Evolutionary conservation across 2,329 filamentous ascomycete genomes (phyloP).

Genomic region (Pseudomassariella vexata): DNA sequence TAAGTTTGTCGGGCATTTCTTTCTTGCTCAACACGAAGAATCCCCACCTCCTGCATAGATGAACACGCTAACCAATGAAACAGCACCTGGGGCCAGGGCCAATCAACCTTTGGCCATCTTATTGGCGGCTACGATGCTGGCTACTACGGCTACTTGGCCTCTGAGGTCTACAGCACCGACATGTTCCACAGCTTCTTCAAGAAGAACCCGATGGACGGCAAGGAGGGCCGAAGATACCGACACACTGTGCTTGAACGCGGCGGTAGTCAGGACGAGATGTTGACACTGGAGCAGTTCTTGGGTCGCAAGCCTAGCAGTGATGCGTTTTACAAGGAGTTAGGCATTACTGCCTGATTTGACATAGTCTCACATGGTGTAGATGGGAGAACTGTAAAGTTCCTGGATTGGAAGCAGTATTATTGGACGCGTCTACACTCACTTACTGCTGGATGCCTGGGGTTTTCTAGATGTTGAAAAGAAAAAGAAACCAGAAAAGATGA

Average conservation of each 20-base stretch:
- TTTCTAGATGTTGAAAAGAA: too few species aligned
- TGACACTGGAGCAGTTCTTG: slow-evolving; percentile 71
- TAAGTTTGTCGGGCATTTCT: slow-evolving; percentile 27
- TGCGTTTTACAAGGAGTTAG: slow-evolving; percentile 75
- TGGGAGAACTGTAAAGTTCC: too few species aligned
- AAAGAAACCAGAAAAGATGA: too few species aligned
- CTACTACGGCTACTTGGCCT: slow-evolving; percentile 72
- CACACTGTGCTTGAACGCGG: slow-evolving; percentile 74
- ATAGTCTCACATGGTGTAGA: too few species aligned
- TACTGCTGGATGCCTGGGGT: too few species aligned
- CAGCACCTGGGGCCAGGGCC: slow-evolving; percentile 68
- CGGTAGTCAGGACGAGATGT: slow-evolving; percentile 76
- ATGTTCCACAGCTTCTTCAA: slow-evolving; percentile 83
- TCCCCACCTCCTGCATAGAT: not conserved
- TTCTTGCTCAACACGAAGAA: not conserved
- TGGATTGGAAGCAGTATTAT: too few species aligned
- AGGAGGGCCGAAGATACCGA: slow-evolving; percentile 69
- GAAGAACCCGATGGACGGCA: slow-evolving; percentile 69
- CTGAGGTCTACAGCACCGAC: slow-evolving; percentile 75
- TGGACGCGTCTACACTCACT: too few species aligned
- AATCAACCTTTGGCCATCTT: slow-evolving; percentile 76
- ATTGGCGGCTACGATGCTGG: slow-evolving; percentile 82
- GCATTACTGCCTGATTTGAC: slow-evolving; percentile 29
- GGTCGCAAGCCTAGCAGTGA: slow-evolving; percentile 71
- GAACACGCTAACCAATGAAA: slow-evolving; percentile 21